These are phyloP conservation scores for Ustilago lituana DNA, from an alignment of 1,284 basidiomycete species.

Conservation along the genomic window DNA sequence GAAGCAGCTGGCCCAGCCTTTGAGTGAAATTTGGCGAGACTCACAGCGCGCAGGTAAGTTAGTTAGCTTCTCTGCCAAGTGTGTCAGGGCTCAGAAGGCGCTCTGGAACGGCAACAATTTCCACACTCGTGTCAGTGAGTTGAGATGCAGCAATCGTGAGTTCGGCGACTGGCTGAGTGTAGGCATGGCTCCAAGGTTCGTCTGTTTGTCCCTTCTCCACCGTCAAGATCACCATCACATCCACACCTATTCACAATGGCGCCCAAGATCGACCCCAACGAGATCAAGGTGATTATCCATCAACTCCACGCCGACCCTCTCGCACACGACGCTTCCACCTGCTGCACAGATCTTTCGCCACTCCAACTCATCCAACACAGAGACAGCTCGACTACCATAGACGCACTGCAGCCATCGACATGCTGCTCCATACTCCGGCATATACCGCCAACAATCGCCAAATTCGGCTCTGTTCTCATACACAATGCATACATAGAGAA, in stretches of 20 bases:
- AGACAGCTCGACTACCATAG: background rate
- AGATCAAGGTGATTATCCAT: slow-evolving; percentile 75
- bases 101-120: too few relatives aligned
- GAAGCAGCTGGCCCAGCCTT: too few relatives aligned
- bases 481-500: too few relatives aligned
- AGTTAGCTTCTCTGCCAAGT: too few relatives aligned
- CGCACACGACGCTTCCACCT: slow-evolving; percentile 10
- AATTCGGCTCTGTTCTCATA: too few relatives aligned
- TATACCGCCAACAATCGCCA: too few relatives aligned
- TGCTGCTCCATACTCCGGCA: background rate
- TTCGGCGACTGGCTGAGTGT: too few relatives aligned
- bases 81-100: too few relatives aligned
- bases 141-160: too few relatives aligned
- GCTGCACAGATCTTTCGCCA: slow-evolving; percentile 23
- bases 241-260: slow-evolving; percentile 58
- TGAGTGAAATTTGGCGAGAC: too few relatives aligned
- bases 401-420: background rate
- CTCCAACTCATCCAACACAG: background rate
- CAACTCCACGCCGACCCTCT: background rate
- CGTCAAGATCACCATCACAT: slow-evolving; percentile 46
- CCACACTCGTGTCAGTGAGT: too few relatives aligned
- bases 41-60: too few relatives aligned
- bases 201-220: slow-evolving; percentile 12
- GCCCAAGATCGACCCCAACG: slow-evolving; percentile 78
- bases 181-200: slow-evolving; percentile 7